Conservation (phyloP, 805 yeast species). For the Starmerella potacharoeniae region DNA sequence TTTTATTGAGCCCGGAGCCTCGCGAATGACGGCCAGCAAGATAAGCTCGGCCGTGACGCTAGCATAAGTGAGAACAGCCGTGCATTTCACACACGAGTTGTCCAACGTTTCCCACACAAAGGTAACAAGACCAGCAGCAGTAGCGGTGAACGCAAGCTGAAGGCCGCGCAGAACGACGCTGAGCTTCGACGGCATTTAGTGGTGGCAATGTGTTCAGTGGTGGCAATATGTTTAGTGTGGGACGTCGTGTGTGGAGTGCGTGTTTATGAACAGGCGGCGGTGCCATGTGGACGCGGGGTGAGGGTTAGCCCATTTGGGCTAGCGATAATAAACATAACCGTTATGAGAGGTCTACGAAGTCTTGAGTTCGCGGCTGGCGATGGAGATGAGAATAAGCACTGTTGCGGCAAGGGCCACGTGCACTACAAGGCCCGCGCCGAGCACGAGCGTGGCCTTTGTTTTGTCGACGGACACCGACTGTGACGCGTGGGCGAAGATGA, state of each 20-base stretch:
- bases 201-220: not conserved
- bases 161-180: not conserved
- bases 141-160: not conserved
- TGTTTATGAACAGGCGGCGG: not conserved
- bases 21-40: not conserved
- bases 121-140: conserved; percentile 71
- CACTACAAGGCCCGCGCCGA: conserved; percentile 15
- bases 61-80: not conserved
- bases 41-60: not conserved
- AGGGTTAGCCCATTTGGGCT: not conserved
- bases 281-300: not conserved
- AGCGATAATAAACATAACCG: not conserved
- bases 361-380: conserved; percentile 8
- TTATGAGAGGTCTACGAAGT: not conserved
- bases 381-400: conserved; percentile 5
- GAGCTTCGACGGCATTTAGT: not conserved
- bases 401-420: conserved; percentile 33
- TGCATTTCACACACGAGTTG: conserved; percentile 30
- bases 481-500: conserved; percentile 17
- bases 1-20: not conserved
- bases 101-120: conserved; percentile 64
- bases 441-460: conserved; percentile 13
- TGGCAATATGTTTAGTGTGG: not conserved
- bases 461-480: conserved; percentile 18
- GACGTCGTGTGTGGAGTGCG: not conserved